Evolutionary conservation across 805 yeast genomes (phyloP).

Genomic region (Maudiozyma turicensis): DNA sequence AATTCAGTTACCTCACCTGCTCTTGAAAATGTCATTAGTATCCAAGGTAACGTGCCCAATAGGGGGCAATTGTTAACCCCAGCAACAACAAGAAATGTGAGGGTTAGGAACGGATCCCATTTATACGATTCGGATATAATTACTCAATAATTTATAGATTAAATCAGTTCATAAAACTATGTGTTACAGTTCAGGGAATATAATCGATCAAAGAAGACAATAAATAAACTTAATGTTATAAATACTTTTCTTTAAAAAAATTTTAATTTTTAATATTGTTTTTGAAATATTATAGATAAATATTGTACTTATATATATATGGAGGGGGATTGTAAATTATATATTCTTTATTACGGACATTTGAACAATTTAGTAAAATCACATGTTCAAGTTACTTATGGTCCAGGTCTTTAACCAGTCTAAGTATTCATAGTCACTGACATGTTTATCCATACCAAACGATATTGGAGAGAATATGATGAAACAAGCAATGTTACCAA

Average conservation of each 20-base stretch:
- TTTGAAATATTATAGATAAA: not conserved
- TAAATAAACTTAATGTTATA: too few species aligned
- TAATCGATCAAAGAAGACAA: not conserved
- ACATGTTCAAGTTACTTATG: conserved; percentile 19
- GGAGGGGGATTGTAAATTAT: not conserved
- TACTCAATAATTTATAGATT: conserved; percentile 16
- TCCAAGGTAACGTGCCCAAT: conserved; percentile 25
- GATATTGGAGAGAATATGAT: conserved; percentile 54
- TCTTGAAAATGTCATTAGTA: conserved; percentile 21
- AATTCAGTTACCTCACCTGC: conserved; percentile 18
- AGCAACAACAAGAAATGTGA: conserved; percentile 21
- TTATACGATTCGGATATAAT: conserved; percentile 25
- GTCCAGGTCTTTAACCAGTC: conserved; percentile 43
- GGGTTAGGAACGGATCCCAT: conserved; percentile 19
- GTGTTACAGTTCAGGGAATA: not conserved
- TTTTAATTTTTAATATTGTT: not conserved
- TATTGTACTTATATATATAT: not conserved
- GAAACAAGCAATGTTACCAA: conserved; percentile 42
- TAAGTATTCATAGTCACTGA: conserved; percentile 33
- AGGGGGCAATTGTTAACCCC: conserved; percentile 24
- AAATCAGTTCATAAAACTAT: not conserved
- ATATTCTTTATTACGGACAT: too few species aligned
- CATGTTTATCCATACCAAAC: conserved; percentile 53
- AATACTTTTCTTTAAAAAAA: not conserved
- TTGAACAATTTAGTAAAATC: not conserved